Evolutionary conservation across 345 rosid genomes (phyloP).

Genomic region (Raphanus sativus): DNA sequence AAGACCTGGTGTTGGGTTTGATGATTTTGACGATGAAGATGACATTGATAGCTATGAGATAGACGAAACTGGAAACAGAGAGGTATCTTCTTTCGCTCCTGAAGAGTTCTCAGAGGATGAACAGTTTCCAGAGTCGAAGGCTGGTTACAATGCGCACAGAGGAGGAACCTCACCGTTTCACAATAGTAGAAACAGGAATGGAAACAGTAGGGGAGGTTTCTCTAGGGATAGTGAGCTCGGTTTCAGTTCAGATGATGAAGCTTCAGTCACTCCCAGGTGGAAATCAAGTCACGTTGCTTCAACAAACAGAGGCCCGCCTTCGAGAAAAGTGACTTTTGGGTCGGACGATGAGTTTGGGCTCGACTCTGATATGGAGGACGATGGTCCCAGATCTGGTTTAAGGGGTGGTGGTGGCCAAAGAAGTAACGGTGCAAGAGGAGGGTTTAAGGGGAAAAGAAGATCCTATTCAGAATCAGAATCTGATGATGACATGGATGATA

Average conservation of each 20-base stretch:
- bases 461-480: slow-evolving; percentile 53
- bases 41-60: slow-evolving; percentile 88
- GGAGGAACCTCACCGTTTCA: slow-evolving; percentile 35
- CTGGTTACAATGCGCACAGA: slow-evolving; percentile 25
- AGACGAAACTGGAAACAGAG: slow-evolving; percentile 46
- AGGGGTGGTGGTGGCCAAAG: slow-evolving; percentile 30
- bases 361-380: slow-evolving; percentile 60
- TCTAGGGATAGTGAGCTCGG: slow-evolving; percentile 53
- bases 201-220: slow-evolving; percentile 36
- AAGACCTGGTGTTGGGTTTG: slow-evolving; percentile 63
- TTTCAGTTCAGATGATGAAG: slow-evolving; percentile 60
- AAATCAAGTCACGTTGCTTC: slow-evolving; percentile 72
- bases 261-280: slow-evolving; percentile 58
- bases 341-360: slow-evolving; percentile 63
- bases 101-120: slow-evolving; percentile 50
- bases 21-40: slow-evolving; percentile 94
- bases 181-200: slow-evolving; percentile 39
- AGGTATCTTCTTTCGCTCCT: slow-evolving; percentile 34
- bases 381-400: slow-evolving; percentile 35
- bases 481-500: slow-evolving; percentile 42
- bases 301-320: slow-evolving; percentile 40
- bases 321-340: slow-evolving; percentile 58
- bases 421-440: slow-evolving; percentile 39
- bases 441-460: slow-evolving; percentile 37
- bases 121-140: slow-evolving; percentile 48